Evolutionary conservation across 2,329 filamentous ascomycete species (phyloP).

Genomic region (Incumbomyces lentus): DNA sequence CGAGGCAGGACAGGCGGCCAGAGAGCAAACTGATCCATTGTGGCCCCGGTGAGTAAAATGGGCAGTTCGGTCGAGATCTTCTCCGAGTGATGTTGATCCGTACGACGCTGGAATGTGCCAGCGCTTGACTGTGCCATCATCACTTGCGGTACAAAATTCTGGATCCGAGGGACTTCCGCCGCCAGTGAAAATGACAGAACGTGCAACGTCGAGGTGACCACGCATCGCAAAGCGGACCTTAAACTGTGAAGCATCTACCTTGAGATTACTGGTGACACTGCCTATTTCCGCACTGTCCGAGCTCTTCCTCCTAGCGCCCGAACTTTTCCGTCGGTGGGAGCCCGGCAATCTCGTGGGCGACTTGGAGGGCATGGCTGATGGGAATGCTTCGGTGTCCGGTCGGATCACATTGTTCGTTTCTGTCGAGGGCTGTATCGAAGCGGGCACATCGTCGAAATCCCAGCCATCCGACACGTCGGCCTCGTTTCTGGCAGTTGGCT

Average conservation of each 20-base stretch:
- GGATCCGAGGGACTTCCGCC: constrained; percentile 91
- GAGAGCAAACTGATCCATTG: constrained; percentile 73
- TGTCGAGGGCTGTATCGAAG: constrained; percentile 34
- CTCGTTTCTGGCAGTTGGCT: constrained; percentile 25
- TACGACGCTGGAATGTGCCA: constrained; percentile 82
- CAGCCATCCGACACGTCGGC: constrained; percentile 61
- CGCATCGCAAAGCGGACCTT: constrained; percentile 86
- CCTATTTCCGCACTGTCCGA: constrained; percentile 55
- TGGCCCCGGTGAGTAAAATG: constrained; percentile 96
- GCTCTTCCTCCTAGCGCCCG: constrained; percentile 56
- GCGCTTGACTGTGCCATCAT: constrained; percentile 90
- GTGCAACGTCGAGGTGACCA: constrained; percentile 86
- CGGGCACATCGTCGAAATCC: constrained; percentile 78
- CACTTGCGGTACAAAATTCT: constrained; percentile 90
- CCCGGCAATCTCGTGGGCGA: constrained; percentile 57
- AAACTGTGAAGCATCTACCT: constrained; percentile 63
- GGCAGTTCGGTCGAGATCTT: constrained; percentile 80
- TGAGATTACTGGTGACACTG: constrained; percentile 30
- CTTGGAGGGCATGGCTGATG: constrained; percentile 66
- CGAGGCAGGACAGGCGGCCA: constrained; percentile 78
- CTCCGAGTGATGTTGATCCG: constrained; percentile 47
- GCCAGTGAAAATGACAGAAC: constrained; percentile 91
- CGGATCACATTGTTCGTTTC: constrained; percentile 45
- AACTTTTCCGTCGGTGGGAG: constrained; percentile 70
- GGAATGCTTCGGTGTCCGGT: constrained; percentile 81